Evolutionary conservation across 2,329 filamentous ascomycete genomes (phyloP).

Genomic region (Aureobasidium lini): DNA sequence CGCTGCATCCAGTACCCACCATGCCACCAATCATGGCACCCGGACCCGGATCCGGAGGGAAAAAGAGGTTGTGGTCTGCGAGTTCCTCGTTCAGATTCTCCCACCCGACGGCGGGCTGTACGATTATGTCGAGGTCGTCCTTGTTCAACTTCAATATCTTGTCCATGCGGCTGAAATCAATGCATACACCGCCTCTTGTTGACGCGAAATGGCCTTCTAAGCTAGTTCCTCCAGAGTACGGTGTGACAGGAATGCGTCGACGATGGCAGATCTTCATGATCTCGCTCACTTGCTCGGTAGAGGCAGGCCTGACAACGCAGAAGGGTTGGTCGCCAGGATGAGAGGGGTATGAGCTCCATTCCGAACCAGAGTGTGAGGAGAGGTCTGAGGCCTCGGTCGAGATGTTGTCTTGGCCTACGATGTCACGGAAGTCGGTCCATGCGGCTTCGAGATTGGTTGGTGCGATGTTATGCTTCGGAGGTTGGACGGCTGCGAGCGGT

Average conservation of each 20-base stretch:
- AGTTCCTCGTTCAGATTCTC: slow-evolving; percentile 76
- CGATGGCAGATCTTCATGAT: slow-evolving; percentile 84
- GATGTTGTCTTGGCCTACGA: slow-evolving; percentile 57
- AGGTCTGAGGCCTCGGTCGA: slow-evolving; percentile 49
- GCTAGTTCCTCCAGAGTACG: slow-evolving; percentile 81
- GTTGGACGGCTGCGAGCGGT: slow-evolving; percentile 40
- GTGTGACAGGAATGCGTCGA: slow-evolving; percentile 74
- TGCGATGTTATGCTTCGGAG: slow-evolving; percentile 49
- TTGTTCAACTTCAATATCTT: slow-evolving; percentile 69
- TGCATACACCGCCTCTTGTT: slow-evolving; percentile 72
- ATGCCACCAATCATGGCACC: slow-evolving; percentile 89
- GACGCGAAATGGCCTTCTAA: slow-evolving; percentile 84
- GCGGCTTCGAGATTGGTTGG: slow-evolving; percentile 54
- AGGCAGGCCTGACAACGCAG: slow-evolving; percentile 66
- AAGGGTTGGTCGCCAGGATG: slow-evolving; percentile 39
- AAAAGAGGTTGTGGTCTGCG: slow-evolving; percentile 67
- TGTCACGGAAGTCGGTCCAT: slow-evolving; percentile 55
- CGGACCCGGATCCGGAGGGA: slow-evolving; percentile 84
- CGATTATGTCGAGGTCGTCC: slow-evolving; percentile 53
- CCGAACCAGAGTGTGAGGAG: slow-evolving; percentile 51
- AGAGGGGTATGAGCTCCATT: slow-evolving; percentile 52
- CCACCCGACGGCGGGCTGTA: slow-evolving; percentile 70
- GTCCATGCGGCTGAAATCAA: slow-evolving; percentile 84
- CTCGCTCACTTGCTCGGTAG: slow-evolving; percentile 74
- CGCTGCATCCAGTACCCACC: slow-evolving; percentile 69